Evolutionary conservation across 2,329 filamentous ascomycete species (phyloP), one percentile per base, ranked within the genome.

Genomic region (Xylaria sp.): DNA sequence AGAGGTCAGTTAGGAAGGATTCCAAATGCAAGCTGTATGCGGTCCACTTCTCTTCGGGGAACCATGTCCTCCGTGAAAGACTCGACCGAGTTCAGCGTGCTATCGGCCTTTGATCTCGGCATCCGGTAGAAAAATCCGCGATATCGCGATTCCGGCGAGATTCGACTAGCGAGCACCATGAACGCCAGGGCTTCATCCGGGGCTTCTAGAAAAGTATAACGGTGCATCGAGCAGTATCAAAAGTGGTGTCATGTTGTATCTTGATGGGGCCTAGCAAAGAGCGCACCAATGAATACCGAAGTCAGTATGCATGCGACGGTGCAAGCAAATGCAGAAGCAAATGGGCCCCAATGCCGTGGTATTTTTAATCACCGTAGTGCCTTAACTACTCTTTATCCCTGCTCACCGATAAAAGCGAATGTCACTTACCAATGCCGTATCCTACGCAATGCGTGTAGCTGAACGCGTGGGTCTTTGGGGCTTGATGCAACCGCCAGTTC

Each of bases 331-430:
- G 25, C 46, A 37, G 20, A 62, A 62, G 52, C 34, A 28, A 55
- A 65, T 56, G 61, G 55, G n/a, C 50, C 55, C 66, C 56, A 51
- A 68, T 31, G 61, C 41, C n/a, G 61, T 61, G 66, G 66, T 68
- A 65, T 56, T 66, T 25, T 65, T 20, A 37, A 34, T 13, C 56
- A 51, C 31, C 62, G 39, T 48, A 55, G 25, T 57, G 41, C 51
- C 20, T 12, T 52, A 18, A 13, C 18, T 52, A 18, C 34, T 44
- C 37, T 41, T 25, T n/a, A 25, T 10, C 48, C 44, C 13, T 57
- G 48, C 63, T 55, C 34, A 58, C 57, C 48, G 50, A 54, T 41
- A 37, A 54, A 34, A 56, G n/a, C 31, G 41, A 39, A 48, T 57
- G 44, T 13, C 7, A 60, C 56, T 56, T 60, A 65, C 46, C 46